These are phyloP conservation scores for Pilaira anomala DNA, from an alignment of 192 early-diverging fungal species.

Conservation along the genomic window DNA sequence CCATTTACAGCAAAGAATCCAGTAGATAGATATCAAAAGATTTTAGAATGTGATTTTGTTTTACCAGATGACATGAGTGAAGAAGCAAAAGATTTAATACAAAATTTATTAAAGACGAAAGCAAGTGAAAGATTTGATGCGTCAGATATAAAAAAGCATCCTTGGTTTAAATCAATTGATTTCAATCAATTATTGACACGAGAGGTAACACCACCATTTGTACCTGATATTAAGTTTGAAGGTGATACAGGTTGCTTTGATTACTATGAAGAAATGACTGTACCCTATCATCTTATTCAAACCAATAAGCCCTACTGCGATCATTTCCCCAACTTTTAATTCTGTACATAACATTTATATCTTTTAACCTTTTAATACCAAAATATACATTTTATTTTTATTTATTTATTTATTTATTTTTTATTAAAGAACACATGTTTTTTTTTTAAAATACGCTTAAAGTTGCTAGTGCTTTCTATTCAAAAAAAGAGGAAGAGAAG, in stretches of 20 bases:
- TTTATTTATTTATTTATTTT: too few species aligned
- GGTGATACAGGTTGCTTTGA: constrained; percentile 43
- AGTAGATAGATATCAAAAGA: constrained; percentile 88
- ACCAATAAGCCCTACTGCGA: constrained; percentile 12
- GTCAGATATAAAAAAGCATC: constrained; percentile 78
- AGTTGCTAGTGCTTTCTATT: too few species aligned
- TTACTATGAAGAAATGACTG: constrained; percentile 20
- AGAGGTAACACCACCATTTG: constrained; percentile 46
- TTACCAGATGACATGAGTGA: constrained; percentile 74
- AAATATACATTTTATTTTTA: too few species aligned
- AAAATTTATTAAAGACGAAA: constrained; percentile 72
- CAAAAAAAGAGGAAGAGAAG: too few species aligned
- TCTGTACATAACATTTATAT: too few species aligned
- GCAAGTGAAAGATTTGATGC: constrained; percentile 75
- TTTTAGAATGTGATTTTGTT: constrained; percentile 66
- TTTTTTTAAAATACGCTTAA: too few species aligned
- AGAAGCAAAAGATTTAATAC: constrained; percentile 70
- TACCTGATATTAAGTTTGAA: constrained; percentile 46
- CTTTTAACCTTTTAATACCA: too few species aligned
- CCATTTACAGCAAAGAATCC: constrained; percentile 88
- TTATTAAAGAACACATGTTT: too few species aligned
- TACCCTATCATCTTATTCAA: constrained; percentile 2
- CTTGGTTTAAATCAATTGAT: constrained; percentile 66
- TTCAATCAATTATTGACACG: constrained; percentile 42
- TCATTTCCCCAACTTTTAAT: constrained; percentile 26